Percentiles rank a stretch among this genome's conserved stretches.
phyloP scores from a whole-genome alignment of 2,329 filamentous ascomycete genomes.

The Cladosporium colombiae region DNA sequence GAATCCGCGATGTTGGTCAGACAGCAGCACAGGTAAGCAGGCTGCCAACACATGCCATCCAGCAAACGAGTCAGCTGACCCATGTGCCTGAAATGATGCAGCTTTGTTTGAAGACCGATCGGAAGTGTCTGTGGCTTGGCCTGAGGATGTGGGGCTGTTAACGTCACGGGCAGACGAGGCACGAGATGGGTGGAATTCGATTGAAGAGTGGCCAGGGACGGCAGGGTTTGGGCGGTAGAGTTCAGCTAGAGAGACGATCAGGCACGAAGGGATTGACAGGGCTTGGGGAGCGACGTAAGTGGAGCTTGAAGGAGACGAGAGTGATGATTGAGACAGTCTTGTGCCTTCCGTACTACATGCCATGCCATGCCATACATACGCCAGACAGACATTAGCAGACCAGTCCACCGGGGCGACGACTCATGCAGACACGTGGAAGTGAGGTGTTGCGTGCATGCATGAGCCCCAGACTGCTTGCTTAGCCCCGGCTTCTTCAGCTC shows the following conservation, averaged over 20 bases:
- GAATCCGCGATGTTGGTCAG: neutral
- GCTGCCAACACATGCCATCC: neutral
- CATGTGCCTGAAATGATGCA: neutral
- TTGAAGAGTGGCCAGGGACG: neutral
- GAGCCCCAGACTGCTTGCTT: neutral
- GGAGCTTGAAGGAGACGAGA: neutral
- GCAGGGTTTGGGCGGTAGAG: neutral
- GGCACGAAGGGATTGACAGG: neutral
- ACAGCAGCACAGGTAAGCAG: neutral
- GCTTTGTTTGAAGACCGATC: neutral
- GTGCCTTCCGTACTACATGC: neutral
- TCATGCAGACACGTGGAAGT: conserved; percentile 1
- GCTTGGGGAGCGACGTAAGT: neutral
- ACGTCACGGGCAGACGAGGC: neutral
- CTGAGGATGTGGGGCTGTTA: neutral
- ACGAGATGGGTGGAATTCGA: neutral
- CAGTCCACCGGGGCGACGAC: neutral
- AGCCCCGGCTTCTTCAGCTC: neutral
- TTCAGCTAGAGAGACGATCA: conserved; percentile 6
- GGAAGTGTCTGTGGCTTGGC: neutral
- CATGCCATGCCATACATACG: neutral
- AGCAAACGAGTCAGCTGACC: neutral
- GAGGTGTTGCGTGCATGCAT: neutral
- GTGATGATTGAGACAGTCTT: neutral
- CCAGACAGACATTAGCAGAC: neutral